phyloP scores from a whole-genome alignment of 176 grass and related monocot species.

The Carex pumila region DNA sequence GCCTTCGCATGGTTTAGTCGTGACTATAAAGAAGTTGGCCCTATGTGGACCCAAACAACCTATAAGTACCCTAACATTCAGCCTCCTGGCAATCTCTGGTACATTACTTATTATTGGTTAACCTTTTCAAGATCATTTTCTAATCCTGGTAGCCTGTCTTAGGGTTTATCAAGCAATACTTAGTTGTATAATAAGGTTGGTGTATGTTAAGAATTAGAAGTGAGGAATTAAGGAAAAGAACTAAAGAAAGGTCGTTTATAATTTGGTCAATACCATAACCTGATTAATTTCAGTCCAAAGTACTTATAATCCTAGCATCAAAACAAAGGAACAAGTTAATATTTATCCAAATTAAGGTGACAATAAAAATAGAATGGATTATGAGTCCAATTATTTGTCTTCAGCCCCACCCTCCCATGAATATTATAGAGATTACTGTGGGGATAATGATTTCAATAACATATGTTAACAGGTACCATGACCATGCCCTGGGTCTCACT shows the following conservation, averaged over 20 bases:
- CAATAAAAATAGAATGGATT: conserved; percentile 18
- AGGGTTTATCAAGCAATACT: neutral
- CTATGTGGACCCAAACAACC: neutral
- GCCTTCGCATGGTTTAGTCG: conserved; percentile 4
- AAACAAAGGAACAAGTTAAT: neutral
- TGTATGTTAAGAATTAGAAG: neutral
- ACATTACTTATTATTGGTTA: neutral
- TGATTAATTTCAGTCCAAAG: neutral
- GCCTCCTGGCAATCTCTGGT: conserved; percentile 1
- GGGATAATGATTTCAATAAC: neutral
- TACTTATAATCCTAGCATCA: neutral
- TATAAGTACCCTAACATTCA: neutral
- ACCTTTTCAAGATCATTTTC: neutral
- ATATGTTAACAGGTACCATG: conserved; percentile 19
- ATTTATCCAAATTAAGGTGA: neutral
- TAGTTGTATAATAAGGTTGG: neutral
- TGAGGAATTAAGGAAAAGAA: neutral
- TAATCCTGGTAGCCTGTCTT: neutral
- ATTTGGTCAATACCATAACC: neutral
- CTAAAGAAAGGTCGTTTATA: neutral
- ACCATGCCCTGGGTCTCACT: conserved; percentile 28
- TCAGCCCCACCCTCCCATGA: neutral
- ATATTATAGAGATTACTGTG: neutral
- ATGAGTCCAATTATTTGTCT: conserved; percentile 24
- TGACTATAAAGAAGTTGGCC: neutral